A percentile compares a stretch with the other conserved stretches of the same genome.
phyloP scores from a whole-genome alignment of 2,329 filamentous ascomycete species.

The Claviceps maximensis region DNA sequence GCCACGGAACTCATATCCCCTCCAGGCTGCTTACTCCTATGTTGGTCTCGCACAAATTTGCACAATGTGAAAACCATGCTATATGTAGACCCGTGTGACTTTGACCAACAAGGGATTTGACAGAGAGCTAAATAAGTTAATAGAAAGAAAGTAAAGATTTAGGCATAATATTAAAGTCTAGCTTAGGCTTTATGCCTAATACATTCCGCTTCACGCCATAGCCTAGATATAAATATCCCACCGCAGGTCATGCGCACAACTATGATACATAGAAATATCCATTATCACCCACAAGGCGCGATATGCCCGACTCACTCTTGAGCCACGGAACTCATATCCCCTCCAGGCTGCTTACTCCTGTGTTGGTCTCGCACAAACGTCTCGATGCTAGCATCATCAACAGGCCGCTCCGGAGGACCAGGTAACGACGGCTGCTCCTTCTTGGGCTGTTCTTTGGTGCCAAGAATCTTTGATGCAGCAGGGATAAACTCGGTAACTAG shows the following conservation, averaged over 20 bases:
- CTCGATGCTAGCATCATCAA: conserved; percentile 35
- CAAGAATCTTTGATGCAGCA: conserved; percentile 27
- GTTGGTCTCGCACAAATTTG: conserved; percentile 37
- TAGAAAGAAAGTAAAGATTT: too few relatives aligned
- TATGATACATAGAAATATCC: too few relatives aligned
- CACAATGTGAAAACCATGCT: background rate
- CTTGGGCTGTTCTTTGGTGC: conserved; percentile 16
- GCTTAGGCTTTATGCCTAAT: too few relatives aligned
- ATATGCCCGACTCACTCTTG: conserved; percentile 8
- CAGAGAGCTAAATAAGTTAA: too few relatives aligned
- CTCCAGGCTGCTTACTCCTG: conserved; percentile 24
- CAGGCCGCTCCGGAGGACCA: conserved; percentile 29
- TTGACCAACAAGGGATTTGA: background rate
- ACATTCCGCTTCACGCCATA: too few relatives aligned
- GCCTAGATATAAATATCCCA: too few relatives aligned
- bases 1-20: conserved; percentile 9
- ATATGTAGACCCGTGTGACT: background rate
- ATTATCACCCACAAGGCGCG: too few relatives aligned
- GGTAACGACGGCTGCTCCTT: conserved; percentile 11
- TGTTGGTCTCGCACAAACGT: conserved; percentile 41
- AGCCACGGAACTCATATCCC: conserved; percentile 8
- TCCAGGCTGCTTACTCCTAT: conserved; percentile 27
- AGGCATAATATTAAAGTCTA: too few relatives aligned
- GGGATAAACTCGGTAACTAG: conserved; percentile 32
- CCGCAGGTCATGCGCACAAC: too few relatives aligned